A percentile compares a stretch with the other conserved stretches of the same genome.
Evolutionary conservation across 1,284 basidiomycete genomes (phyloP).

Genomic region (Cystobasidiaceae sp.): DNA sequence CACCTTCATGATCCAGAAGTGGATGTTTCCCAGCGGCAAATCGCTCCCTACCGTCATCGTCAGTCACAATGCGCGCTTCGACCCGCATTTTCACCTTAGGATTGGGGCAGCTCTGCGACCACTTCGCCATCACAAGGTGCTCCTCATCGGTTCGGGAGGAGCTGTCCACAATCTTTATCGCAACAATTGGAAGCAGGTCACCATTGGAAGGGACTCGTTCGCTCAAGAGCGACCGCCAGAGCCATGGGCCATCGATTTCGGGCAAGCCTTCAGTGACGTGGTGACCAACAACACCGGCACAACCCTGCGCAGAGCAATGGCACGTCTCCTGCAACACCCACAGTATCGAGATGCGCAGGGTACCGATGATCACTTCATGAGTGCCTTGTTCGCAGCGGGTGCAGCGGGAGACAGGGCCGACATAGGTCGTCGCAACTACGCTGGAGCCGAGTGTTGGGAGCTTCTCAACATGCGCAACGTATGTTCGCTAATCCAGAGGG

Average conservation of each 20-base stretch:
- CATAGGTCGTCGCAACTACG: constrained; percentile 37
- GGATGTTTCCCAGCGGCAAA: constrained; percentile 43
- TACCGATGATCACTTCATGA: constrained; percentile 41
- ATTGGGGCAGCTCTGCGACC: constrained; percentile 39
- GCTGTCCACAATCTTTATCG: constrained; percentile 43
- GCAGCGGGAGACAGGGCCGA: constrained; percentile 39
- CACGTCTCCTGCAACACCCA: constrained; percentile 39
- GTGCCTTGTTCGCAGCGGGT: constrained; percentile 39
- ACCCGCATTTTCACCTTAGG: constrained; percentile 38
- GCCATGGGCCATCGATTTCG: constrained; percentile 42
- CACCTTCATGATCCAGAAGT: constrained; percentile 40
- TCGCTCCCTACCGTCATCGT: constrained; percentile 37
- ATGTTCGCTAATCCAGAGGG: neutral
- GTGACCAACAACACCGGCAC: constrained; percentile 34
- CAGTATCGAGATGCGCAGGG: constrained; percentile 42
- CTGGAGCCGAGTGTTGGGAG: constrained; percentile 42
- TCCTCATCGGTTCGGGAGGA: constrained; percentile 42
- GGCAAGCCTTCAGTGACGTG: constrained; percentile 37
- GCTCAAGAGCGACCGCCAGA: constrained; percentile 40
- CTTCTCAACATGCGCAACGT: constrained; percentile 40
- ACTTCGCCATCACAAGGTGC: constrained; percentile 36
- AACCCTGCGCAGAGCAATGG: neutral
- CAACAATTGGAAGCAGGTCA: constrained; percentile 38
- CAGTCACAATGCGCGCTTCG: constrained; percentile 36
- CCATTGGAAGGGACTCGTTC: constrained; percentile 38